phyloP scores from a whole-genome alignment of 2,329 filamentous ascomycete genomes.

The Pezicula radicicola region DNA sequence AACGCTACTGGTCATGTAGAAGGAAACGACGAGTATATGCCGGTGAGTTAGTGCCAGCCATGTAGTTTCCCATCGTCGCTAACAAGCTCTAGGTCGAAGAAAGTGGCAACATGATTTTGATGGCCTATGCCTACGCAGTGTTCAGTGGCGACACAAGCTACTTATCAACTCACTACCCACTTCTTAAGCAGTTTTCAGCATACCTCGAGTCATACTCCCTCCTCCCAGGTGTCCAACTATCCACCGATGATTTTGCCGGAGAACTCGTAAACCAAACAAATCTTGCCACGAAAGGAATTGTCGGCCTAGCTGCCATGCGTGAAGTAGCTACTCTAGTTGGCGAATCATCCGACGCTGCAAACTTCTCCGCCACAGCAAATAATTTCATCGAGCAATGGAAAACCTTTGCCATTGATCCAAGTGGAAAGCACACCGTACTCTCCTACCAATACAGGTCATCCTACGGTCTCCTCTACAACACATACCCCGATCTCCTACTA shows the following conservation, averaged over 20 bases:
- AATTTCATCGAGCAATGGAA: slow-evolving; percentile 71
- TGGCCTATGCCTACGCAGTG: slow-evolving; percentile 56
- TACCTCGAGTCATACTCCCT: slow-evolving; percentile 70
- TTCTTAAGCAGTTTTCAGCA: slow-evolving; percentile 76
- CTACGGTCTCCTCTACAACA: slow-evolving; percentile 78
- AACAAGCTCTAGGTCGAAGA: slow-evolving; percentile 52
- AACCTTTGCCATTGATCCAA: slow-evolving; percentile 64
- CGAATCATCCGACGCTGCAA: slow-evolving; percentile 52
- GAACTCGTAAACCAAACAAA: slow-evolving; percentile 74
- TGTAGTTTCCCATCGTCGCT: background rate
- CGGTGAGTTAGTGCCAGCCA: slow-evolving; percentile 32
- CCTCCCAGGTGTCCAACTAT: slow-evolving; percentile 68
- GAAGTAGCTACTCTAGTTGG: slow-evolving; percentile 61
- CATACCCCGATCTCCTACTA: slow-evolving; percentile 69
- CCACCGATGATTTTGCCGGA: slow-evolving; percentile 76
- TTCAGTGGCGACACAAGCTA: slow-evolving; percentile 42
- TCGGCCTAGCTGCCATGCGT: slow-evolving; percentile 76
- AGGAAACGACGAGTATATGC: slow-evolving; percentile 71
- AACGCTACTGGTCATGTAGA: slow-evolving; percentile 58
- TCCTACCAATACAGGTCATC: slow-evolving; percentile 80
- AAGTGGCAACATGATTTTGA: slow-evolving; percentile 74
- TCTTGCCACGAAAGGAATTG: slow-evolving; percentile 71
- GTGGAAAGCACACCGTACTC: slow-evolving; percentile 71
- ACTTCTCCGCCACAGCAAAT: slow-evolving; percentile 62
- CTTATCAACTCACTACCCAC: slow-evolving; percentile 52